Percentiles rank a stretch among this genome's conserved stretches.
Conservation (phyloP, 257 asterid genomes). For the Salvia rosmarinus region DNA sequence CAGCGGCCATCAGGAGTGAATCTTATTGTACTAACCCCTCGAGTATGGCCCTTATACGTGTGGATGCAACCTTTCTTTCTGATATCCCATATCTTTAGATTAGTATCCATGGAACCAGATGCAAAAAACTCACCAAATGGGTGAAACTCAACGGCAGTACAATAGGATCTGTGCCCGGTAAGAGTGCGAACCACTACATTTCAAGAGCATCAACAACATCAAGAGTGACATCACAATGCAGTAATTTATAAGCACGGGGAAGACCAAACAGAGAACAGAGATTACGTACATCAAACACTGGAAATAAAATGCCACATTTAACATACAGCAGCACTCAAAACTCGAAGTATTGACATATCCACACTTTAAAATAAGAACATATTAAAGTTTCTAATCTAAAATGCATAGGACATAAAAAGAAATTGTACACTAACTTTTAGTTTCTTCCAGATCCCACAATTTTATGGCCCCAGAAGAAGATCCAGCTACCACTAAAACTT, state of each 20-base stretch:
- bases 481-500: slow-evolving; percentile 88
- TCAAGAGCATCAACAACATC: slow-evolving; percentile 51
- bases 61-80: slow-evolving; percentile 99
- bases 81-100: slow-evolving; percentile 96
- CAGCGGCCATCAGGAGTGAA: slow-evolving; percentile 99
- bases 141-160: slow-evolving; percentile 95
- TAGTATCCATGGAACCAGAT: slow-evolving; percentile 99
- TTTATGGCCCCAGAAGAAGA: slow-evolving; percentile 95
- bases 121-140: slow-evolving; percentile 99
- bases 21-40: slow-evolving; percentile 88
- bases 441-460: slow-evolving; percentile 97
- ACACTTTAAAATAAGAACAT: slow-evolving; percentile 13
- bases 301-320: not conserved
- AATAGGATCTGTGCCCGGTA: slow-evolving; percentile 96
- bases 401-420: slow-evolving; percentile 11
- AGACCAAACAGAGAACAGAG: not conserved
- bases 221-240: slow-evolving; percentile 36
- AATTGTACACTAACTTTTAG: slow-evolving; percentile 68
- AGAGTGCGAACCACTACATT: slow-evolving; percentile 95
- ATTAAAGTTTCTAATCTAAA: slow-evolving; percentile 9
- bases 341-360: not conserved
- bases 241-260: slow-evolving; percentile 13
- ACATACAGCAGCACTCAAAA: slow-evolving; percentile 12
- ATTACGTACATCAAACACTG: not conserved
- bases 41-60: slow-evolving; percentile 95